Conservation (phyloP, 2,329 filamentous ascomycete species). For the Fusarium sp. region DNA sequence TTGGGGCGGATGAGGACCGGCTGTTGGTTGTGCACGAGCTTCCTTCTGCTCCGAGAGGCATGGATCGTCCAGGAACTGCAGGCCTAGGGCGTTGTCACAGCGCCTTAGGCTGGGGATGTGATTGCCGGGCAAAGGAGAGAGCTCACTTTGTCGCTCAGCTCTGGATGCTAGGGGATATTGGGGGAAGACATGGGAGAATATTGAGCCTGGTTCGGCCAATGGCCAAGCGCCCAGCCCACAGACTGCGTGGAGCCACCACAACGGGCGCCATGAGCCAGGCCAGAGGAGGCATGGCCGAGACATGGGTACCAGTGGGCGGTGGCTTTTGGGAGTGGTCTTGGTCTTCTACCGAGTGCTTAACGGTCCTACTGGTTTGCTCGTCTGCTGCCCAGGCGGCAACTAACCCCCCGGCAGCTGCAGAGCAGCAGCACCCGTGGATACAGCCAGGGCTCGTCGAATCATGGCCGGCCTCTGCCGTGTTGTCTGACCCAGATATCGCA, state of each 20-base stretch:
- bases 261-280: constrained; percentile 37
- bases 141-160: constrained; percentile 28
- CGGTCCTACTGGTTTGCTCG: constrained; percentile 30
- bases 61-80: constrained; percentile 41
- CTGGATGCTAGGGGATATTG: constrained; percentile 24
- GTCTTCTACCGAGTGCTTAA: constrained; percentile 15
- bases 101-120: constrained; percentile 36
- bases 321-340: constrained; percentile 33
- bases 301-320: constrained; percentile 32
- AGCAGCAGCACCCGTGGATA: constrained; percentile 21
- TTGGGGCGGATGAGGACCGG: constrained; percentile 36
- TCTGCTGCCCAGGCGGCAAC: constrained; percentile 37
- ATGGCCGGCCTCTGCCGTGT: constrained; percentile 15
- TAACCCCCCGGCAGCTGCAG: constrained; percentile 39
- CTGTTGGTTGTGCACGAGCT: constrained; percentile 37
- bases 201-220: constrained; percentile 35
- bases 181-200: constrained; percentile 25
- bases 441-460: constrained; percentile 30
- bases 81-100: constrained; percentile 38
- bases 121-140: constrained; percentile 35
- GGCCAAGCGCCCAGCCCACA: constrained; percentile 28
- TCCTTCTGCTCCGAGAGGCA: constrained; percentile 30
- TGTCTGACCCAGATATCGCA: constrained; percentile 27
- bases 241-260: constrained; percentile 33
- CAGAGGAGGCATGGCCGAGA: constrained; percentile 33